Evolutionary conservation across 2,329 filamentous ascomycete genomes (phyloP).

Genomic region (Ciborinia camelliae): DNA sequence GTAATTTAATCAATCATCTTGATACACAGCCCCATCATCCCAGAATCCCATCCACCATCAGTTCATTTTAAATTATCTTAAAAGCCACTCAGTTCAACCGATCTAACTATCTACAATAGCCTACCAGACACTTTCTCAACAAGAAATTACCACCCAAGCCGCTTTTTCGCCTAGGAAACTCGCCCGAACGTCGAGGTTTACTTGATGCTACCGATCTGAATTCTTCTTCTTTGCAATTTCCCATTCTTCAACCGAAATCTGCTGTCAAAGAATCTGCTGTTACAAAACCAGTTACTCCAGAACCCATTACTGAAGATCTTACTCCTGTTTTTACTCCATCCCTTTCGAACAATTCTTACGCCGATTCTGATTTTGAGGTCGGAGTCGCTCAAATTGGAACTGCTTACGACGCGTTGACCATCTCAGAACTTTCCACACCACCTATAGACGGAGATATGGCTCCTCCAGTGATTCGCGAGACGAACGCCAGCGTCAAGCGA

Average conservation of each 20-base stretch:
- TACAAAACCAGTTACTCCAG: not conserved
- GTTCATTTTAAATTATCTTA: not conserved
- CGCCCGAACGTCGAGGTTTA: slow-evolving; percentile 9
- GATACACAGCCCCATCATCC: not conserved
- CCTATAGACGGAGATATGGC: not conserved
- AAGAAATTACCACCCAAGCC: slow-evolving; percentile 7
- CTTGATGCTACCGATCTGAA: slow-evolving; percentile 10
- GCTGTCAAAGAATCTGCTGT: not conserved
- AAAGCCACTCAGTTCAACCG: too few relatives aligned
- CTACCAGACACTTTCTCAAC: slow-evolving; percentile 1
- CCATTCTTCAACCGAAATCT: not conserved
- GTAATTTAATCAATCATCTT: too few relatives aligned
- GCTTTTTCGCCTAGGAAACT: not conserved
- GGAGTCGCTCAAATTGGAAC: not conserved
- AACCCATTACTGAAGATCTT: not conserved
- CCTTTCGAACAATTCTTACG: not conserved
- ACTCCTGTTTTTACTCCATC: not conserved
- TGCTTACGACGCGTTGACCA: not conserved
- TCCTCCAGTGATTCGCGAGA: not conserved
- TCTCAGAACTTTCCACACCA: not conserved
- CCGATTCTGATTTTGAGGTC: not conserved
- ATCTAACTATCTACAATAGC: not conserved
- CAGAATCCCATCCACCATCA: too few relatives aligned
- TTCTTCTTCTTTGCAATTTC: slow-evolving; percentile 4
- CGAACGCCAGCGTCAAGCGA: not conserved